These are phyloP conservation scores for Alternaria sp. DNA, from an alignment of 2,329 filamentous ascomycete genomes.

Conservation along the genomic window DNA sequence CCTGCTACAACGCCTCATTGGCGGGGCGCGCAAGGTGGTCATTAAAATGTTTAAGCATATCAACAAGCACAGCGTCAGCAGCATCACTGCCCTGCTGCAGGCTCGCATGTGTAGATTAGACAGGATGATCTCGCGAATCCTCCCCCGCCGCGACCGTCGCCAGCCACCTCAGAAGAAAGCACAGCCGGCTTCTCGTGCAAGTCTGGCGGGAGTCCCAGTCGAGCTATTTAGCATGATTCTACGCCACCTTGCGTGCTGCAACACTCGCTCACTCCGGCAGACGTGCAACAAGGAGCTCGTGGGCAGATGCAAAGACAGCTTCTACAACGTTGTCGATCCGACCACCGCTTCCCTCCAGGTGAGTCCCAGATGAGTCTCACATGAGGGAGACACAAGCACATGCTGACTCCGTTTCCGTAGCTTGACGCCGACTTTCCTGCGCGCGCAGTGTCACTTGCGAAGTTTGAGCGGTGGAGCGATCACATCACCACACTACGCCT, in stretches of 20 bases:
- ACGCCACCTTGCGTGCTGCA: not conserved
- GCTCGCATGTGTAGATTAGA: not conserved
- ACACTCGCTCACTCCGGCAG: not conserved
- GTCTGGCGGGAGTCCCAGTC: not conserved
- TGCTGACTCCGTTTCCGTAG: not conserved
- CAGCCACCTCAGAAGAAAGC: not conserved
- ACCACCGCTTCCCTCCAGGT: not conserved
- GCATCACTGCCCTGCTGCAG: not conserved
- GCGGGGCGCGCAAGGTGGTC: not conserved
- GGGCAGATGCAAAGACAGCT: not conserved
- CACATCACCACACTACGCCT: not conserved
- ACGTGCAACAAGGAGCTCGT: not conserved
- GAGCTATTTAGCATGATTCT: not conserved
- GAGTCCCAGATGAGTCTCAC: not conserved
- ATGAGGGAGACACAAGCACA: not conserved
- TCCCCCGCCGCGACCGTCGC: not conserved
- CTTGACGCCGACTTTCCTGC: not conserved
- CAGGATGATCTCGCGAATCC: not conserved
- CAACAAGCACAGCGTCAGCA: not conserved
- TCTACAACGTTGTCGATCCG: not conserved
- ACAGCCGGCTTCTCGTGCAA: not conserved
- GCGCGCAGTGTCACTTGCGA: not conserved
- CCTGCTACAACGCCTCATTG: not conserved
- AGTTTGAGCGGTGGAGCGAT: not conserved
- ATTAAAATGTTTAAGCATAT: not conserved